phyloP scores from a whole-genome alignment of 305 asterid species.

The Ilex paraguariensis region DNA sequence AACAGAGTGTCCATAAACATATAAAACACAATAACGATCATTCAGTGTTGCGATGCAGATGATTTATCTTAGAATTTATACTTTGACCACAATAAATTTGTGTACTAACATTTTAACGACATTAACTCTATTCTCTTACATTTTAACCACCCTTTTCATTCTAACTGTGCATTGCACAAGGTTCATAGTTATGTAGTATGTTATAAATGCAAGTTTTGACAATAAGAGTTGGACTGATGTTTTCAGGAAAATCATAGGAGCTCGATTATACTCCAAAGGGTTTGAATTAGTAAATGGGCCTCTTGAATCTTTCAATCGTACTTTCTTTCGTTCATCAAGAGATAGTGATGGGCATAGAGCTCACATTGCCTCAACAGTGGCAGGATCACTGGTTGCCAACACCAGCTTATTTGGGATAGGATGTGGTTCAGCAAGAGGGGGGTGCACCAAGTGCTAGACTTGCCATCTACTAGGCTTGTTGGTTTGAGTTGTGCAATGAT shows the following conservation, averaged over 20 bases:
- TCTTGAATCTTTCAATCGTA: conserved; percentile 30
- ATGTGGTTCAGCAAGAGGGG: conserved; percentile 52
- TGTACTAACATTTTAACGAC: too few species aligned
- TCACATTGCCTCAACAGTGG: conserved; percentile 55
- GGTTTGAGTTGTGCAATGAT: conserved; percentile 37
- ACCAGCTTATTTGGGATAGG: conserved; percentile 39
- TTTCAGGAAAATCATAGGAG: conserved; percentile 55
- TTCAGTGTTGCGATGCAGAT: too few species aligned
- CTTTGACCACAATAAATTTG: too few species aligned
- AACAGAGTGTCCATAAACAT: too few species aligned
- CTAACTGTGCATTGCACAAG: too few species aligned
- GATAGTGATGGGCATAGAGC: conserved; percentile 55
- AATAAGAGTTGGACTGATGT: conserved; percentile 3
- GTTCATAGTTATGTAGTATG: too few species aligned
- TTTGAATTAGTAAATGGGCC: conserved; percentile 26
- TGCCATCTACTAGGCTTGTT: conserved; percentile 55
- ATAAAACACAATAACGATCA: too few species aligned
- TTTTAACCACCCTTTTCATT: too few species aligned
- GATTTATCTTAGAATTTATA: too few species aligned
- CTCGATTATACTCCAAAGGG: conserved; percentile 43
- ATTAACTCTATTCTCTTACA: too few species aligned
- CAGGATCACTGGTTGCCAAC: conserved; percentile 37
- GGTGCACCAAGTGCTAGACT: conserved; percentile 50
- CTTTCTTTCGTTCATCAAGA: conserved; percentile 40
- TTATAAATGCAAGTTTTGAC: not conserved